Base-by-base conservation (phyloP, 148 eudicot genomes). In the Dianthus caryophyllus region DNA sequence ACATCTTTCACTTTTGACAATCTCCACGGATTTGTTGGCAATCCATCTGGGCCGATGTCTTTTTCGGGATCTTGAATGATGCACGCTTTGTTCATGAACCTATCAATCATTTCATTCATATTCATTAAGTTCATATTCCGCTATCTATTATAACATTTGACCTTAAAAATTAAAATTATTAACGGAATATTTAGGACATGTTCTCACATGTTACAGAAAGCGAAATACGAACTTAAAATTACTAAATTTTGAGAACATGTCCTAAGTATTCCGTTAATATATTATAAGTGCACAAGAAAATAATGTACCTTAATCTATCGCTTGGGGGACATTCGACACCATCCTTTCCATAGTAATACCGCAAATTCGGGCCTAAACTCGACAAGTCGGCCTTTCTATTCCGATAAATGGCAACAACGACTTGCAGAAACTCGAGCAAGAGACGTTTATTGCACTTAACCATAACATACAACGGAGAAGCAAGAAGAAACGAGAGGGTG, bases 21-120 rank as follows among this genome's bases (percentile, higher is more conserved):
- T 3, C 71, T 77, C 97, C 93, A 90, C 9, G 70, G 84, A 41
- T 83, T 74, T 14, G 68, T 59, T 26, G 87, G 76, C 47, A 69
- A 58, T 68, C 88, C 86, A 9, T 77, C 75, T 16, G 80, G 56
- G 38, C 75, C 77, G 44, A 82, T 59, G 55, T 83, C 88, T 16
- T 69, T 64, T 20, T 73, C 81, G 0, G 87, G 76, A 39, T 78
- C 76, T 46, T 64, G 64, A 56, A 84, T 83, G 14, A 84, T 77
- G 77, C 91, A 86, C 5, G 88, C 87, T 71, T 85, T 82, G 64
- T 87, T 84, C 64, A 86, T 70, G 72, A 76, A 88, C 82, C 90
- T 87, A 54, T n/a, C 10, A 65, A 46, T 41, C 18, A 21, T 2
- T 33, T 7, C 38, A 33, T 2, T 7, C 38, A 3, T 2, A 33